Percentiles rank a stretch among this genome's conserved stretches.
Conservation (phyloP, 1,139 yeast genomes). For the Yamadazyma jaroonii region DNA sequence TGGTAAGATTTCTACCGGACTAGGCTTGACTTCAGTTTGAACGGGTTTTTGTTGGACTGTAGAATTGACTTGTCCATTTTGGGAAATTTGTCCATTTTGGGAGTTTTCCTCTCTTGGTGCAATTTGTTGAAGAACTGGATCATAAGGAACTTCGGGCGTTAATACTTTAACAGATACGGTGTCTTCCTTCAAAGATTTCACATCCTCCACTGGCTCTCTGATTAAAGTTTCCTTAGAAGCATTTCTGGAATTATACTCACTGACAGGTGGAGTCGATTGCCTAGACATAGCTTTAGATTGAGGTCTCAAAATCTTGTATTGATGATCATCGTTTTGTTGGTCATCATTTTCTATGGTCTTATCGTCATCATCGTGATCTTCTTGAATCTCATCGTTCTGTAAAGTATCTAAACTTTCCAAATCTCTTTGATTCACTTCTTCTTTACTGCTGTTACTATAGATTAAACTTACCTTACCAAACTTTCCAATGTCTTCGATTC, state of each 20-base stretch:
- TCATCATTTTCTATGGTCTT: background rate
- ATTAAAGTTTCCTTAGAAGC: background rate
- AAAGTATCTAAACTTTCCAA: background rate
- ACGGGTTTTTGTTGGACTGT: too few relatives aligned
- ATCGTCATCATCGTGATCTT: constrained; percentile 5
- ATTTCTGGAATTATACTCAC: background rate
- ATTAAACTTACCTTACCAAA: constrained; percentile 11
- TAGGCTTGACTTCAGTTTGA: too few relatives aligned
- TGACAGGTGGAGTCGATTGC: background rate
- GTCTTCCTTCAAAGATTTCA: too few relatives aligned
- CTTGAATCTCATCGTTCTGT: background rate
- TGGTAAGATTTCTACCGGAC: constrained; percentile 7
- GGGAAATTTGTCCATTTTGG: background rate
- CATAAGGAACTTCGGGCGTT: too few relatives aligned
- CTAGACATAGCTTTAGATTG: background rate
- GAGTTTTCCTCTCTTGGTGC: background rate
- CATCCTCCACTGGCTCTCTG: too few relatives aligned
- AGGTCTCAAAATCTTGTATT: background rate
- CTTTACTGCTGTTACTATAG: background rate
- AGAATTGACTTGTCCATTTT: background rate
- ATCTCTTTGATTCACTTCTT: too few relatives aligned
- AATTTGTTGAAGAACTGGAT: background rate
- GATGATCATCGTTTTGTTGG: background rate
- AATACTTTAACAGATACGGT: too few relatives aligned
- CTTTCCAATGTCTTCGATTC: constrained; percentile 32